phyloP scores from a whole-genome alignment of 148 eudicot genomes.

The Amaranthus palmeri region DNA sequence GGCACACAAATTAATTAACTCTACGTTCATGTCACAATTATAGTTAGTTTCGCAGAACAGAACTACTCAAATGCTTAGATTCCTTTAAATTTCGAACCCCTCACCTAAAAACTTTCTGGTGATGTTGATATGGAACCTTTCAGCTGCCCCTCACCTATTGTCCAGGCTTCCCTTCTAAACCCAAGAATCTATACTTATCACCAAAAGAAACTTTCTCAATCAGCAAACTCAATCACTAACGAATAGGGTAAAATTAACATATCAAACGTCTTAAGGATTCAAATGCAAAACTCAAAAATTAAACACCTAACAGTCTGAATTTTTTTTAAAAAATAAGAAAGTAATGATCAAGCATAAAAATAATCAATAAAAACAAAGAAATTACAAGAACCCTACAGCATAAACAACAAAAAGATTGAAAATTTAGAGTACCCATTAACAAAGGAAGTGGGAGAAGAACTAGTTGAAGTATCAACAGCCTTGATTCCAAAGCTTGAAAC shows the following conservation, averaged over 20 bases:
- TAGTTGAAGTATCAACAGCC: constrained; percentile 10
- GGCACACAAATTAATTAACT: no score
- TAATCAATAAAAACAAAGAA: not conserved
- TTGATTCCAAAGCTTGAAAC: constrained; percentile 4
- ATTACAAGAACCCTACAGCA: constrained; percentile 4
- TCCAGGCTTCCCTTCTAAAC: no score
- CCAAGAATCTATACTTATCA: no score
- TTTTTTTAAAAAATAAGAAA: not conserved
- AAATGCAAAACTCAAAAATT: not conserved
- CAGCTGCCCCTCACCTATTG: no score
- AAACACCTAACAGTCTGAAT: not conserved
- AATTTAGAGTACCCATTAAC: constrained; percentile 18
- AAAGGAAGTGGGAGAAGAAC: constrained; percentile 7
- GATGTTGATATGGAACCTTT: no score
- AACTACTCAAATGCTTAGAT: no score
- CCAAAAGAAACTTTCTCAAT: no score
- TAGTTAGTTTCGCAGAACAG: no score
- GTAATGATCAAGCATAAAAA: not conserved
- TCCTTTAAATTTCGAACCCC: no score
- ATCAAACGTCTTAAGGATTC: not conserved
- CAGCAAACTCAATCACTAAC: no score
- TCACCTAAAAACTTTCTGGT: no score
- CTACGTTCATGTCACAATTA: no score
- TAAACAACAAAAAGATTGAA: not conserved
- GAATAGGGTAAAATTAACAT: not conserved